phyloP scores from a whole-genome alignment of 2,329 filamentous ascomycete genomes.

The Penicillium sp. region DNA sequence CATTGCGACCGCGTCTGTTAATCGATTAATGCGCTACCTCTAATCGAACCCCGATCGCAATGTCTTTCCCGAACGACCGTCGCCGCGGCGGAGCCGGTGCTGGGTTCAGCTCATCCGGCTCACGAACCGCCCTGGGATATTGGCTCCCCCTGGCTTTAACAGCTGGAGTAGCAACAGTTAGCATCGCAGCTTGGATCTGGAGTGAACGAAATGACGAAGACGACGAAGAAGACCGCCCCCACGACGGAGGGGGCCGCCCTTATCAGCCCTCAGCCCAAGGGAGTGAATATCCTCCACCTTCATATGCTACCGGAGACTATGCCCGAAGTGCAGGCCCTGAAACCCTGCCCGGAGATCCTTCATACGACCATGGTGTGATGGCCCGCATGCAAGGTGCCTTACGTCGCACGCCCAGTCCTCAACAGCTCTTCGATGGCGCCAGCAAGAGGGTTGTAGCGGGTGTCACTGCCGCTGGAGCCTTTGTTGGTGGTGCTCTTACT shows the following conservation, averaged over 20 bases:
- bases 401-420: slow-evolving; percentile 79
- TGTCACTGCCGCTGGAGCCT: slow-evolving; percentile 79
- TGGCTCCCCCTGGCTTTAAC: slow-evolving; percentile 89
- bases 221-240: slow-evolving; percentile 62
- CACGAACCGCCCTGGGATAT: slow-evolving; percentile 59
- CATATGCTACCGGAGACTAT: slow-evolving; percentile 31
- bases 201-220: slow-evolving; percentile 79
- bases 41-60: slow-evolving; percentile 33
- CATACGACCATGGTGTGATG: slow-evolving; percentile 64
- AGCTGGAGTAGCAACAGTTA: slow-evolving; percentile 82
- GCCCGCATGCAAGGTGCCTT: slow-evolving; percentile 79
- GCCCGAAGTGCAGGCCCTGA: slow-evolving; percentile 40
- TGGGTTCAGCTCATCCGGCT: slow-evolving; percentile 45
- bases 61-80: slow-evolving; percentile 45
- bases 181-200: slow-evolving; percentile 90
- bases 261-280: slow-evolving; percentile 27
- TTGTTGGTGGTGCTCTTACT: slow-evolving; percentile 77
- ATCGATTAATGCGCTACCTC: slow-evolving; percentile 29
- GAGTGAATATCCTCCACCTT: slow-evolving; percentile 30
- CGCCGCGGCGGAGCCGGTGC: slow-evolving; percentile 40
- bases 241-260: slow-evolving; percentile 22
- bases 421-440: slow-evolving; percentile 83
- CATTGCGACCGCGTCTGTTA: slow-evolving; percentile 25
- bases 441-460: slow-evolving; percentile 79
- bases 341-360: slow-evolving; percentile 27